A percentile compares a stretch with the other conserved stretches of the same genome.
These are phyloP conservation scores for Bryoglossum gracile DNA, from an alignment of 495 filamentous ascomycete genomes.

Conservation along the genomic window DNA sequence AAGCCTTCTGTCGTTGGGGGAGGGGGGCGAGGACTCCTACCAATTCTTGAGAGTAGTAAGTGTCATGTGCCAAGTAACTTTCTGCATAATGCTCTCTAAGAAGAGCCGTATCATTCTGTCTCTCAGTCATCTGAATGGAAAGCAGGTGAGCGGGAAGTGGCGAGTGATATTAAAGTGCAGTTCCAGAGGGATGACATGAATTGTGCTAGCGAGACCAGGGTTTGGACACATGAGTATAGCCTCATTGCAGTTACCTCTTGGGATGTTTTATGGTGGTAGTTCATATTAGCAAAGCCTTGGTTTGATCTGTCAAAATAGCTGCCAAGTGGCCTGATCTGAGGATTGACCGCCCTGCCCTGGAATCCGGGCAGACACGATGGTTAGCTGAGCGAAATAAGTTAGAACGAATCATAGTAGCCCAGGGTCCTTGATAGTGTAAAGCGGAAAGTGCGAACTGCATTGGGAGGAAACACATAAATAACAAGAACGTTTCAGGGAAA, in stretches of 20 bases:
- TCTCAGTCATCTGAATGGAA: too few species aligned
- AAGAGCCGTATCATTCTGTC: too few species aligned
- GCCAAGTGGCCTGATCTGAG: neutral
- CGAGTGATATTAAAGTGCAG: too few species aligned
- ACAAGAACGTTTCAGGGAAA: neutral
- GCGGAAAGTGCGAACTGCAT: neutral
- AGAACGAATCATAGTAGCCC: neutral
- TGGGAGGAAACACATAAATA: neutral
- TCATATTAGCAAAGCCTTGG: neutral
- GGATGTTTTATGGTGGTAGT: neutral
- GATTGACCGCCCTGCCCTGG: neutral
- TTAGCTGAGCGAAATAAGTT: neutral
- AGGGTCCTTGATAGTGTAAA: slow-evolving; percentile 1
- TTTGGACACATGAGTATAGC: too few species aligned
- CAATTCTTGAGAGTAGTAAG: too few species aligned
- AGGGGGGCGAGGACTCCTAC: too few species aligned
- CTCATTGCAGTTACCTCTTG: neutral
- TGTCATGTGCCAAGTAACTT: too few species aligned
- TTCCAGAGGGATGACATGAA: too few species aligned
- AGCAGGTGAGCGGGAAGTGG: too few species aligned
- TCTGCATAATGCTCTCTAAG: too few species aligned
- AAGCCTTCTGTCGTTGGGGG: too few species aligned
- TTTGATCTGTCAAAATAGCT: neutral
- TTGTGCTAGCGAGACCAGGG: too few species aligned
- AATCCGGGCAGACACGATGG: neutral